phyloP scores from a whole-genome alignment of 768 basidiomycete genomes.

The Leucosporidium scottii region DNA sequence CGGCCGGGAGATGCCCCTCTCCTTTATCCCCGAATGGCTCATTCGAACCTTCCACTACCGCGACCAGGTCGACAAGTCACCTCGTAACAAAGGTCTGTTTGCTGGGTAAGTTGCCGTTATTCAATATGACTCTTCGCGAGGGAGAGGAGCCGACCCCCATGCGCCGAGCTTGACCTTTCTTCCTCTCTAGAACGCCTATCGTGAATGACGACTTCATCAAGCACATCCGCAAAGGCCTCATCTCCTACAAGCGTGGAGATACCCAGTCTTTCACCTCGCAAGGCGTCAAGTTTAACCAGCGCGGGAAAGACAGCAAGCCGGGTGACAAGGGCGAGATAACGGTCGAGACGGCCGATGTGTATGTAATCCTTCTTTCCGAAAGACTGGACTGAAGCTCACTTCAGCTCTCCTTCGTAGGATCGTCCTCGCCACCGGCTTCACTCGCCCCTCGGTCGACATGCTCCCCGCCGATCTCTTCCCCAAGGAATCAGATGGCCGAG shows the following conservation, averaged over 20 bases:
- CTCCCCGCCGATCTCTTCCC: constrained; percentile 51
- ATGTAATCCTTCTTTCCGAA: neutral
- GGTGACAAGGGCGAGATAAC: constrained; percentile 40
- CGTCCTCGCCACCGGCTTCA: constrained; percentile 53
- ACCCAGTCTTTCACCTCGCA: constrained; percentile 44
- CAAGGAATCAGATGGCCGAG: constrained; percentile 44
- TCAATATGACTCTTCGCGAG: constrained; percentile 14
- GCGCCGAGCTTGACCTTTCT: too few relatives aligned
- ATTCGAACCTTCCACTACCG: constrained; percentile 25
- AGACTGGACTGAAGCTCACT: neutral
- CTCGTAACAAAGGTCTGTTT: constrained; percentile 44
- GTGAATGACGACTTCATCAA: constrained; percentile 53
- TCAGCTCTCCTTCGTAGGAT: constrained; percentile 31
- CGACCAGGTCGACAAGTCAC: constrained; percentile 12
- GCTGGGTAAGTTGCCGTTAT: constrained; percentile 48
- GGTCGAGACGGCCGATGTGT: constrained; percentile 47
- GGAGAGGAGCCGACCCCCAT: too few relatives aligned
- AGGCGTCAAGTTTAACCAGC: constrained; percentile 46
- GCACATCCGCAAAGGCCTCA: constrained; percentile 47
- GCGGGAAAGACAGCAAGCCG: constrained; percentile 42
- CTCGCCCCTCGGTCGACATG: constrained; percentile 49
- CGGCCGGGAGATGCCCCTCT: constrained; percentile 47
- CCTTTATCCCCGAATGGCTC: constrained; percentile 8
- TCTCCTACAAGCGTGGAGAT: constrained; percentile 51
- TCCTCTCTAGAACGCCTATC: constrained; percentile 37